phyloP scores from a whole-genome alignment of 352 stramenopile species.

The Pythium plurisporium region DNA sequence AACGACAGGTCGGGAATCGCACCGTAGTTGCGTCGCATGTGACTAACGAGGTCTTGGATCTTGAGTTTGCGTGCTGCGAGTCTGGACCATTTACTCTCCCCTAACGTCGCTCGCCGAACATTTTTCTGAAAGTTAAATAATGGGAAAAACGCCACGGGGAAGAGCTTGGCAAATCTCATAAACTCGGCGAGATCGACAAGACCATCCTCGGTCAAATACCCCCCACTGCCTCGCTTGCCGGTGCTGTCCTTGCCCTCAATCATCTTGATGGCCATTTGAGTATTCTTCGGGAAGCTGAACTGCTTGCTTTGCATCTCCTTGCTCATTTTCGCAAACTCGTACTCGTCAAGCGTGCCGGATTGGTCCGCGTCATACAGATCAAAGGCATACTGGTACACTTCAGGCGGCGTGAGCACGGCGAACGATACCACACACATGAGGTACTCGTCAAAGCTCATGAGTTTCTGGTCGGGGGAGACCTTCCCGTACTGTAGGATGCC shows the following conservation, averaged over 20 bases:
- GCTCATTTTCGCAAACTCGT: conserved; percentile 60
- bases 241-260: conserved; percentile 29
- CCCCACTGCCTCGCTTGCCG: conserved; percentile 13
- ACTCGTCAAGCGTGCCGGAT: conserved; percentile 52
- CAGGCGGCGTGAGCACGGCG: conserved; percentile 51
- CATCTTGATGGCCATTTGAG: conserved; percentile 48
- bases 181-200: conserved; percentile 23
- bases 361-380: conserved; percentile 64
- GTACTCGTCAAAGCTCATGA: conserved; percentile 65
- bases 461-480: conserved; percentile 39
- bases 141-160: conserved; percentile 19
- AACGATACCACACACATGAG: conserved; percentile 53
- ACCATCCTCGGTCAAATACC: conserved; percentile 14
- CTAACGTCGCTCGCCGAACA: conserved; percentile 11
- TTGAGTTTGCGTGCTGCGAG: conserved; percentile 45
- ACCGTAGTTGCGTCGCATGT: conserved; percentile 56
- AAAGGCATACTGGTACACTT: conserved; percentile 69
- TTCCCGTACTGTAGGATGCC: conserved; percentile 47
- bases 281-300: conserved; percentile 64
- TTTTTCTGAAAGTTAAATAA: conserved; percentile 25
- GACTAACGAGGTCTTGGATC: conserved; percentile 44
- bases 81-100: conserved; percentile 18
- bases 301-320: conserved; percentile 60
- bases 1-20: conserved; percentile 38
- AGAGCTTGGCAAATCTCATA: conserved; percentile 22